Evolutionary conservation across 2,329 filamentous ascomycete species (phyloP).

Genomic region (Scopulariopsis brevicaulis): DNA sequence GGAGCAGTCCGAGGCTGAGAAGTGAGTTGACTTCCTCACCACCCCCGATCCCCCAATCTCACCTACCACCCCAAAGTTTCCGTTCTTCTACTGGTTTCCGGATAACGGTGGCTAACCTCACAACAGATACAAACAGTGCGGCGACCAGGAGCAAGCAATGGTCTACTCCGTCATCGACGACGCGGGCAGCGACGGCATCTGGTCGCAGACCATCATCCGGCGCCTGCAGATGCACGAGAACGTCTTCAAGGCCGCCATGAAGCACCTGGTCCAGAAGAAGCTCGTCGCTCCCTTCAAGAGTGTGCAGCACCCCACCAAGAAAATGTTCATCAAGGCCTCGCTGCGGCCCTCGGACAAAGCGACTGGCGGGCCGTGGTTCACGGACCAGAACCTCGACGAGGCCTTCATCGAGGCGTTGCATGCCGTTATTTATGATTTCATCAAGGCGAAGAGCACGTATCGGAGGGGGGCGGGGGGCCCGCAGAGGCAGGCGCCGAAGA

Average conservation of each 20-base stretch:
- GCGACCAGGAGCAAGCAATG: constrained; percentile 65
- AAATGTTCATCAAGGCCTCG: constrained; percentile 89
- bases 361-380: constrained; percentile 91
- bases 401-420: constrained; percentile 74
- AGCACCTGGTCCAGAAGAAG: constrained; percentile 69
- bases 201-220: constrained; percentile 75
- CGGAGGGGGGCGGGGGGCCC: constrained; percentile 23
- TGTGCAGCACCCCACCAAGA: constrained; percentile 81
- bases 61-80: background rate
- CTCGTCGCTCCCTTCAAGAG: constrained; percentile 85
- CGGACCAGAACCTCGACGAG: constrained; percentile 79
- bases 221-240: constrained; percentile 76
- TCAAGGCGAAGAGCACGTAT: constrained; percentile 63
- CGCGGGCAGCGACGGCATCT: constrained; percentile 74
- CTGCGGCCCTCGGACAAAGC: constrained; percentile 81
- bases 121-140: constrained; percentile 45
- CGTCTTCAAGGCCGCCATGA: constrained; percentile 69
- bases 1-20: constrained; percentile 47
- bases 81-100: background rate
- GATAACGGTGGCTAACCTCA: constrained; percentile 6
- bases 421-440: constrained; percentile 59
- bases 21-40: constrained; percentile 28
- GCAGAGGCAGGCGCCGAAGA: constrained; percentile 39
- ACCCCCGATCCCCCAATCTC: background rate
- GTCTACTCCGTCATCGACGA: constrained; percentile 87